Evolutionary conservation across 2,329 filamentous ascomycete genomes (phyloP).

Genomic region (Fusarium austroafricanum): DNA sequence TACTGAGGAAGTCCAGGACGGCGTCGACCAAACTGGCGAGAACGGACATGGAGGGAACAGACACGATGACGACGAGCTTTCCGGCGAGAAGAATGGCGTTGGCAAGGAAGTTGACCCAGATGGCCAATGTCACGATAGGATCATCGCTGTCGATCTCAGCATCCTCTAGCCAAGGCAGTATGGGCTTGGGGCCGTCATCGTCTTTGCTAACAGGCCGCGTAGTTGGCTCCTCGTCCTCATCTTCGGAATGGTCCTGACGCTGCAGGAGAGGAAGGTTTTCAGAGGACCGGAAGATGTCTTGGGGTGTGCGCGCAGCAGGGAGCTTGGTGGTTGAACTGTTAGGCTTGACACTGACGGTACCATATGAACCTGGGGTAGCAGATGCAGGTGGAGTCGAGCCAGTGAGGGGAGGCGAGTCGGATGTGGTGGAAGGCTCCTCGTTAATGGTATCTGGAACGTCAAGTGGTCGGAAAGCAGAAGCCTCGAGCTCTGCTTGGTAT

Average conservation of each 20-base stretch:
- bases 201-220: constrained; percentile 39
- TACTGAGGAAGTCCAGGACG: constrained; percentile 82
- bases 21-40: constrained; percentile 84
- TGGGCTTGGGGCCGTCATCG: constrained; percentile 58
- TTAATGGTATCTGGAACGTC: constrained; percentile 79
- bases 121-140: constrained; percentile 84
- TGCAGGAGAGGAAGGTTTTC: constrained; percentile 75
- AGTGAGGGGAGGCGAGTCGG: constrained; percentile 48
- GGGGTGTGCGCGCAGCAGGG: constrained; percentile 82
- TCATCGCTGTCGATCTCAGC: constrained; percentile 77
- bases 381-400: constrained; percentile 34
- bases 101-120: constrained; percentile 85
- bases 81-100: constrained; percentile 80
- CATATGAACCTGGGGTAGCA: constrained; percentile 46
- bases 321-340: constrained; percentile 48
- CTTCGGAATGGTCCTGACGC: constrained; percentile 58
- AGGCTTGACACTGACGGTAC: constrained; percentile 45
- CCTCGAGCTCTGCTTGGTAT: constrained; percentile 74
- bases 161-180: constrained; percentile 78
- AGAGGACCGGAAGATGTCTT: constrained; percentile 83
- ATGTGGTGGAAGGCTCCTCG: constrained; percentile 67
- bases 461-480: constrained; percentile 63
- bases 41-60: constrained; percentile 85
- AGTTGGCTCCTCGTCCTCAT: constrained; percentile 50
- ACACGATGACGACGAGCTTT: constrained; percentile 80